These are phyloP conservation scores for Colletotrichum cereale DNA, from an alignment of 2,329 filamentous ascomycete genomes.

Conservation along the genomic window DNA sequence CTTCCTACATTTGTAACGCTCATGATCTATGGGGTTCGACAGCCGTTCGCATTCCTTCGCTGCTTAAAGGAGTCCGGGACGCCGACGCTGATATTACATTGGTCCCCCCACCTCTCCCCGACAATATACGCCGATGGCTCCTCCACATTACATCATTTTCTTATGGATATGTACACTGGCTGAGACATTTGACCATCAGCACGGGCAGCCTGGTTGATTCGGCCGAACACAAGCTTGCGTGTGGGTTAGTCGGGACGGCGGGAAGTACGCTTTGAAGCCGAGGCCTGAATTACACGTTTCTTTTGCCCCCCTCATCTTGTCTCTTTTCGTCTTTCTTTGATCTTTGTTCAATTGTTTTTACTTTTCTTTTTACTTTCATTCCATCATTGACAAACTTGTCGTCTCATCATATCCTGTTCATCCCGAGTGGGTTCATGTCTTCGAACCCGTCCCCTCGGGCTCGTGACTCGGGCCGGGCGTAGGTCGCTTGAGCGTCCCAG, in stretches of 20 bases:
- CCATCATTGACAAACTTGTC: slow-evolving; percentile 6
- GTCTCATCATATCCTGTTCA: slow-evolving; percentile 64
- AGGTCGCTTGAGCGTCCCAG: slow-evolving; percentile 59
- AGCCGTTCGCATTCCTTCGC: slow-evolving; percentile 24
- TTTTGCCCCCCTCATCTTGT: background rate
- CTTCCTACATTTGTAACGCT: background rate
- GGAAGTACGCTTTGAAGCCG: slow-evolving; percentile 14
- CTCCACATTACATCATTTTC: slow-evolving; percentile 29
- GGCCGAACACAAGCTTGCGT: slow-evolving; percentile 11
- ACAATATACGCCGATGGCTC: slow-evolving; percentile 11
- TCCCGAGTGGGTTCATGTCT: slow-evolving; percentile 66
- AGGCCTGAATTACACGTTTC: background rate
- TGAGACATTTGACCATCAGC: slow-evolving; percentile 6
- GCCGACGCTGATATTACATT: slow-evolving; percentile 40
- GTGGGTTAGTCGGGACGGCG: background rate
- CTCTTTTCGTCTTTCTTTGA: background rate
- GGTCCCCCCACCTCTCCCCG: slow-evolving; percentile 15
- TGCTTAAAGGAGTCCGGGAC: slow-evolving; percentile 36
- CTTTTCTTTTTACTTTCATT: slow-evolving; percentile 23
- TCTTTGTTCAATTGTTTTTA: slow-evolving; percentile 13
- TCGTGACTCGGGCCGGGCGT: slow-evolving; percentile 47
- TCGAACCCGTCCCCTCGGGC: slow-evolving; percentile 49
- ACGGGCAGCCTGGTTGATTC: slow-evolving; percentile 11
- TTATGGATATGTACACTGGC: background rate
- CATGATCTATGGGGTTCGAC: slow-evolving; percentile 22